A percentile compares a stretch with the other conserved stretches of the same genome.
These are phyloP conservation scores for Ceratorhiza oryzae-sativae DNA, from an alignment of 1,284 basidiomycete species.

Conservation along the genomic window DNA sequence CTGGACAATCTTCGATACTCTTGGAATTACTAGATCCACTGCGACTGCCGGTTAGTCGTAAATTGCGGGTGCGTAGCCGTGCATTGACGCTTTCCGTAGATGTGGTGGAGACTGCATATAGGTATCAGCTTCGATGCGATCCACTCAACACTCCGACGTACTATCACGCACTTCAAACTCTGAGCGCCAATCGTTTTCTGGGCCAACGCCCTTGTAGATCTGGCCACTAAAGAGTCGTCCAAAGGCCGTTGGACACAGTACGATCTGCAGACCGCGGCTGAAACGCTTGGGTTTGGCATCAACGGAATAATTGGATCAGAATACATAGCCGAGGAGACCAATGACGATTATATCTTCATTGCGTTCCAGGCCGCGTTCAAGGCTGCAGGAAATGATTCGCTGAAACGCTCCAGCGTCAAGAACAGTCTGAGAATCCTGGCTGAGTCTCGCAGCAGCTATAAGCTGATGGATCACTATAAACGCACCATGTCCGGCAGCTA, in stretches of 20 bases:
- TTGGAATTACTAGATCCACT: conserved; percentile 70
- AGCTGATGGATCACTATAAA: conserved; percentile 58
- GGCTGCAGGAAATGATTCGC: conserved; percentile 38
- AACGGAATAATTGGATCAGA: conserved; percentile 66
- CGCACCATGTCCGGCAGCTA: conserved; percentile 57
- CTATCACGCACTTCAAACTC: conserved; percentile 59
- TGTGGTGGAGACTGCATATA: conserved; percentile 73
- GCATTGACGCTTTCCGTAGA: conserved; percentile 54
- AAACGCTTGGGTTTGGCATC: conserved; percentile 68
- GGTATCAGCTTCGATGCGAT: conserved; percentile 79
- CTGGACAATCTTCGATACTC: conserved; percentile 45
- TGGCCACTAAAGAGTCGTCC: conserved; percentile 64
- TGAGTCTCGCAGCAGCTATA: conserved; percentile 61
- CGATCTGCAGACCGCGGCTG: conserved; percentile 59
- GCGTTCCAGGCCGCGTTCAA: conserved; percentile 68
- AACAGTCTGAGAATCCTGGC: conserved; percentile 47
- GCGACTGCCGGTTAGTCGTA: conserved; percentile 64
- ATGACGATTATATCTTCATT: conserved; percentile 69
- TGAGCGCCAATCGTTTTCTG: conserved; percentile 53
- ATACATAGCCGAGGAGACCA: conserved; percentile 65
- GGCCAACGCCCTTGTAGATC: conserved; percentile 55
- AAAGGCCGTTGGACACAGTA: conserved; percentile 68
- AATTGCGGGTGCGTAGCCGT: neutral
- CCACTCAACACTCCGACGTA: conserved; percentile 66
- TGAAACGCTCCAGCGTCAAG: conserved; percentile 40